phyloP scores from a whole-genome alignment of 345 rosid species.

The Rubroshorea leprosula region DNA sequence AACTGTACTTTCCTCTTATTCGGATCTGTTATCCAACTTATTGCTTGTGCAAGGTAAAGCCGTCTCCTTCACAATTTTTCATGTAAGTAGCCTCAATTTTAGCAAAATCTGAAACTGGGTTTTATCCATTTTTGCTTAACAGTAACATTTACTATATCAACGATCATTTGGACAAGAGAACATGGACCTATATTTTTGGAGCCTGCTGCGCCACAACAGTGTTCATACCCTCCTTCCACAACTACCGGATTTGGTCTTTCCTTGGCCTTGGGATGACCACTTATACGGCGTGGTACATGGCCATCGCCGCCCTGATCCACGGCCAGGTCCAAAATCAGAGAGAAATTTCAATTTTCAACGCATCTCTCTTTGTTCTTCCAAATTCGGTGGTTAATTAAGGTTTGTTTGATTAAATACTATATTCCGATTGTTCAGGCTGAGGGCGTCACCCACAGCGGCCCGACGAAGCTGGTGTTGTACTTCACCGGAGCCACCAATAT shows the following conservation, averaged over 20 bases:
- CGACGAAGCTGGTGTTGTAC: constrained; percentile 77
- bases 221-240: constrained; percentile 95
- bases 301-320: constrained; percentile 68
- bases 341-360: neutral
- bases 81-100: neutral
- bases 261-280: constrained; percentile 99
- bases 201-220: constrained; percentile 99
- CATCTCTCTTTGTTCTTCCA: neutral
- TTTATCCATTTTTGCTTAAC: constrained; percentile 7
- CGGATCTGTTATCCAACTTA: constrained; percentile 97
- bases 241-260: constrained; percentile 98
- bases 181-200: constrained; percentile 99
- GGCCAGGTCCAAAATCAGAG: constrained; percentile 55
- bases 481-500: constrained; percentile 99
- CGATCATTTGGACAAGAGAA: constrained; percentile 91
- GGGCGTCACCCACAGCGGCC: constrained; percentile 70
- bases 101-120: constrained; percentile 2
- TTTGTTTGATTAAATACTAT: too few relatives aligned
- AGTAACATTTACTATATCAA: constrained; percentile 98
- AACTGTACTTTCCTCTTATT: constrained; percentile 97
- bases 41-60: constrained; percentile 89
- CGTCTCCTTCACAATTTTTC: neutral
- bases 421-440: constrained; percentile 30
- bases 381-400: neutral
- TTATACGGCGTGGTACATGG: constrained; percentile 97